phyloP scores from a whole-genome alignment of 371 early-diverging fungal species.

The Apophysomyces variabilis region DNA sequence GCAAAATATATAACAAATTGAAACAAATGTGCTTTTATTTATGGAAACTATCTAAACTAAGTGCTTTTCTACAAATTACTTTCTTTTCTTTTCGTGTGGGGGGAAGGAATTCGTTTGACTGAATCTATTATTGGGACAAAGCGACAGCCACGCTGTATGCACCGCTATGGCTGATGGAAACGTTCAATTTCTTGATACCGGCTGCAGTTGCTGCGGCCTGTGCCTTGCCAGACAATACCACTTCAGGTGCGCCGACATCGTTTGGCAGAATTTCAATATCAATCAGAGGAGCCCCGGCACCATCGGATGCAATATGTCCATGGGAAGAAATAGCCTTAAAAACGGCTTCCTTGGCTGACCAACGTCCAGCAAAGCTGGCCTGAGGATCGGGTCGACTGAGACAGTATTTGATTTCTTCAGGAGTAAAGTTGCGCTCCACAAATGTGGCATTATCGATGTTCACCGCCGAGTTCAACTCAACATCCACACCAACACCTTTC shows the following conservation, averaged over 20 bases:
- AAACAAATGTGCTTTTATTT: too few species aligned
- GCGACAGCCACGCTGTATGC: conserved; percentile 92
- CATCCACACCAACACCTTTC: conserved; percentile 90
- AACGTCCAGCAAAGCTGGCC: conserved; percentile 91
- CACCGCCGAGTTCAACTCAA: conserved; percentile 84
- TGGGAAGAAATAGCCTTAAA: conserved; percentile 91
- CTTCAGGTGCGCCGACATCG: conserved; percentile 86
- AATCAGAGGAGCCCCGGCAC: conserved; percentile 85
- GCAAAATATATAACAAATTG: too few species aligned
- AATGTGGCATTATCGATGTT: conserved; percentile 85
- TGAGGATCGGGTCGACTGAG: conserved; percentile 73
- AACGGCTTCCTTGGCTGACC: conserved; percentile 97
- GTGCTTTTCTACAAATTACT: too few species aligned
- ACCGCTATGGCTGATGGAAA: conserved; percentile 94
- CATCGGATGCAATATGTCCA: conserved; percentile 74
- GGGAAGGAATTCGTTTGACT: too few species aligned
- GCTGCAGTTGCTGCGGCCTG: conserved; percentile 70
- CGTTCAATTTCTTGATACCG: conserved; percentile 80
- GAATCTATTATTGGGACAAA: conserved; percentile 45
- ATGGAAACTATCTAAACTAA: too few species aligned
- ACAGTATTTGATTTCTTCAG: conserved; percentile 84
- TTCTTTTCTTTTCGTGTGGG: too few species aligned
- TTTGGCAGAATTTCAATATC: conserved; percentile 86
- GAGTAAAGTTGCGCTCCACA: conserved; percentile 92
- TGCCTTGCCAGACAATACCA: conserved; percentile 87